Conservation (phyloP, 106 monocot species). For the Dendrobium huoshanense region DNA sequence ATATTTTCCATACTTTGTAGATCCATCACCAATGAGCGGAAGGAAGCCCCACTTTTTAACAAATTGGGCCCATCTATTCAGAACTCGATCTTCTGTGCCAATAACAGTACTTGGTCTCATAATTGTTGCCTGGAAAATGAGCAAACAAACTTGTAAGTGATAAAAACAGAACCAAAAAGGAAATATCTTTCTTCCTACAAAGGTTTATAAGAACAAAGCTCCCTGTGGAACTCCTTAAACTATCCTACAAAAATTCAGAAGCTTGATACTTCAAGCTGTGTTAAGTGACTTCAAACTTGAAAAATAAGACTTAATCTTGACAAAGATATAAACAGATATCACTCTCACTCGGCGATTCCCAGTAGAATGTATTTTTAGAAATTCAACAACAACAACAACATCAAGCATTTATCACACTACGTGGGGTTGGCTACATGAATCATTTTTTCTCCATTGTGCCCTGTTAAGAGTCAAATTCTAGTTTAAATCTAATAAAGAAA, state of each 20-base stretch:
- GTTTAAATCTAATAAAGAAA: too few relatives aligned
- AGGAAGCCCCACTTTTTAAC: slow-evolving; percentile 86
- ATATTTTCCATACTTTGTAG: slow-evolving; percentile 55
- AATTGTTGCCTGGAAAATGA: slow-evolving; percentile 65
- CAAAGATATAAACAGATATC: not conserved
- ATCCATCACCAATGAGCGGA: slow-evolving; percentile 84
- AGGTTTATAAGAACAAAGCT: not conserved
- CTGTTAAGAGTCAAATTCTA: too few relatives aligned
- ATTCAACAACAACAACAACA: too few relatives aligned
- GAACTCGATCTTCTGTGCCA: slow-evolving; percentile 92
- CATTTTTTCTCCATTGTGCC: too few relatives aligned
- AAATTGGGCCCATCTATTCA: slow-evolving; percentile 97
- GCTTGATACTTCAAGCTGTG: not conserved
- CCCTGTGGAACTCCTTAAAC: not conserved
- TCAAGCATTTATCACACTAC: too few relatives aligned
- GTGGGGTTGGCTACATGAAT: too few relatives aligned
- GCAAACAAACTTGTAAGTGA: not conserved
- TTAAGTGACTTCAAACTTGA: not conserved
- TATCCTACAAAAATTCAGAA: not conserved
- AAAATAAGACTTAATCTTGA: not conserved
- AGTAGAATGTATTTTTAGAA: not conserved
- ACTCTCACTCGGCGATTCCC: not conserved
- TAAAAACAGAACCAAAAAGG: not conserved
- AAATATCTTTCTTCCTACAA: not conserved
- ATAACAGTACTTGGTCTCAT: slow-evolving; percentile 78